Percentiles rank a stretch among this genome's conserved stretches.
Conservation (phyloP, 129 eudicot genomes). For the Helianthus annuus region DNA sequence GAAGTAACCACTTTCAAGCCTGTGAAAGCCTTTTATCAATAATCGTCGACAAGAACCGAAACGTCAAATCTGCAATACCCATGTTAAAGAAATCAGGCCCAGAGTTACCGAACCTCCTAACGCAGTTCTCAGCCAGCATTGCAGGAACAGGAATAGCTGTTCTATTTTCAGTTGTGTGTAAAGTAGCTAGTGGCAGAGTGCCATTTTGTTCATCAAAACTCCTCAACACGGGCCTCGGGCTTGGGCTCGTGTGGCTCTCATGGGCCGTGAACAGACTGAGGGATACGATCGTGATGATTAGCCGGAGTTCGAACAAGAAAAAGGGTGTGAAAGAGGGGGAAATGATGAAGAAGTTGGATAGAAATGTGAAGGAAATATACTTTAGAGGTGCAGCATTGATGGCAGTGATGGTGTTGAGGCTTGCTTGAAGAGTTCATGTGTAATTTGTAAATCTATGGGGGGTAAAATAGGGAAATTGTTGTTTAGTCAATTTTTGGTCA, state of each 20-base stretch:
- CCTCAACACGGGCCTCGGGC: slow-evolving; percentile 68
- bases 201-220: slow-evolving; percentile 68
- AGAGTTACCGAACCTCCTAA: slow-evolving; percentile 66
- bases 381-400: slow-evolving; percentile 66
- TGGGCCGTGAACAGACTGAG: slow-evolving; percentile 73
- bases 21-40: slow-evolving; percentile 82
- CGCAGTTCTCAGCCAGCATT: slow-evolving; percentile 89
- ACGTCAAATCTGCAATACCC: slow-evolving; percentile 42
- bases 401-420: slow-evolving; percentile 64
- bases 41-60: slow-evolving; percentile 60
- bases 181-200: slow-evolving; percentile 49
- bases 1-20: slow-evolving; percentile 60
- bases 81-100: slow-evolving; percentile 73
- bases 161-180: slow-evolving; percentile 61
- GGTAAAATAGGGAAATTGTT: slow-evolving; percentile 29
- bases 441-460: slow-evolving; percentile 22
- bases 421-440: slow-evolving; percentile 53
- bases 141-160: slow-evolving; percentile 95
- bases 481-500: background rate
- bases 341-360: slow-evolving; percentile 57
- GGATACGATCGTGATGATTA: slow-evolving; percentile 61
- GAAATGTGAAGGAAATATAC: slow-evolving; percentile 58
- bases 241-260: slow-evolving; percentile 96
- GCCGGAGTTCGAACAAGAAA: slow-evolving; percentile 49
- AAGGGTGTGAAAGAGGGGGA: slow-evolving; percentile 57